Evolutionary conservation across 495 filamentous ascomycete species (phyloP).

Genomic region (Cenococcum geophilum): DNA sequence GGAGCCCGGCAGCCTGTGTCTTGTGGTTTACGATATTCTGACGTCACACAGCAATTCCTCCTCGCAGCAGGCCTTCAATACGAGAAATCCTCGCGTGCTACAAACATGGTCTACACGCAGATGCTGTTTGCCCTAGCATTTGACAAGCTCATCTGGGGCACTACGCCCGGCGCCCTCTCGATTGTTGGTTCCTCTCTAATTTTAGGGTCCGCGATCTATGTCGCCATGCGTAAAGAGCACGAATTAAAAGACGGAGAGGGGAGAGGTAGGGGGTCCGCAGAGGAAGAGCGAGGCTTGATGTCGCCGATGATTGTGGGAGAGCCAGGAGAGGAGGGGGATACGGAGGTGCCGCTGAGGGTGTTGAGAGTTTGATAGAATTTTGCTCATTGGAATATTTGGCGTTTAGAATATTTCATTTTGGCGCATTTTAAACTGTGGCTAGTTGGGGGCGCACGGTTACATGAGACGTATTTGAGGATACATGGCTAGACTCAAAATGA

Average conservation of each 20-base stretch:
- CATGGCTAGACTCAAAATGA: too few species aligned
- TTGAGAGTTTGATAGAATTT: slow-evolving; percentile 11
- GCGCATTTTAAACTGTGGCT: too few species aligned
- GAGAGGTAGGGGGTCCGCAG: slow-evolving; percentile 14
- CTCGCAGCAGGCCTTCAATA: slow-evolving; percentile 74
- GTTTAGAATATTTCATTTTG: neutral
- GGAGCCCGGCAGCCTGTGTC: neutral
- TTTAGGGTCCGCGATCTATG: slow-evolving; percentile 72
- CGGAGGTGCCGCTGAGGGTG: slow-evolving; percentile 7
- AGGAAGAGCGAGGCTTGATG: slow-evolving; percentile 28
- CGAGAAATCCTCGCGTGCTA: slow-evolving; percentile 58
- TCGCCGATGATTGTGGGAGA: slow-evolving; percentile 15
- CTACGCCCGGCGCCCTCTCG: slow-evolving; percentile 58
- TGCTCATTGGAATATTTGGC: neutral
- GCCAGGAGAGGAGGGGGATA: slow-evolving; percentile 8
- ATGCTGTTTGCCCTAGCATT: slow-evolving; percentile 86
- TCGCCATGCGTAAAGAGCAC: slow-evolving; percentile 51
- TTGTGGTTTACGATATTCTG: neutral
- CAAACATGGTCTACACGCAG: slow-evolving; percentile 84
- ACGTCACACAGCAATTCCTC: slow-evolving; percentile 56
- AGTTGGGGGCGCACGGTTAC: too few species aligned
- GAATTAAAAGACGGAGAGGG: slow-evolving; percentile 14
- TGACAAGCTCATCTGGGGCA: slow-evolving; percentile 73
- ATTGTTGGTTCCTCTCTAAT: slow-evolving; percentile 73
- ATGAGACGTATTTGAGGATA: too few species aligned